phyloP scores from a whole-genome alignment of 1,284 basidiomycete species.

The Microbotryum intermedium region DNA sequence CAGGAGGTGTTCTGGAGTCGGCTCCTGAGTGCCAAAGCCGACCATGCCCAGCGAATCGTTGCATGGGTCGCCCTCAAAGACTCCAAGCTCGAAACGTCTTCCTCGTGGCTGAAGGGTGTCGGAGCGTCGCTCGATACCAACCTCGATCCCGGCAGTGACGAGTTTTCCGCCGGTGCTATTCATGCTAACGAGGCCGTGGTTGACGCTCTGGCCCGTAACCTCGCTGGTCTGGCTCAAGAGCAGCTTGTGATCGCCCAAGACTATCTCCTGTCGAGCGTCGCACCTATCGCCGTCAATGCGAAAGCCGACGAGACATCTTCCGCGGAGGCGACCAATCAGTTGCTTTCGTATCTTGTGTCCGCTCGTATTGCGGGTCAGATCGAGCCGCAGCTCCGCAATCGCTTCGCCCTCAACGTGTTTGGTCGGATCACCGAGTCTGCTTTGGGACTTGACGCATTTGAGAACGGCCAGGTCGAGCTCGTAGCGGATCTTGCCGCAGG shows the following conservation, averaged over 20 bases:
- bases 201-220: constrained; percentile 17
- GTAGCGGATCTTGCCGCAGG: not conserved
- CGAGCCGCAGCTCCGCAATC: constrained; percentile 7
- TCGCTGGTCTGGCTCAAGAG: constrained; percentile 5
- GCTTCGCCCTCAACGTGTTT: constrained; percentile 3
- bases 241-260: not conserved
- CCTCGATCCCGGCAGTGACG: not conserved
- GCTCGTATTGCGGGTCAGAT: constrained; percentile 8
- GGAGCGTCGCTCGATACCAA: not conserved
- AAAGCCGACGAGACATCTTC: not conserved
- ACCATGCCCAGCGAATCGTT: not conserved
- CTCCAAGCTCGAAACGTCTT: constrained; percentile 13
- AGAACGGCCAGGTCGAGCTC: not conserved
- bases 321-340: not conserved
- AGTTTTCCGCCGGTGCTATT: not conserved
- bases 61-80: constrained; percentile 4
- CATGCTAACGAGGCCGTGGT: constrained; percentile 8
- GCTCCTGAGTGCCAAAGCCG: constrained; percentile 59
- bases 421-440: not conserved
- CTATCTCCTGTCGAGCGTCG: constrained; percentile 14
- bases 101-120: constrained; percentile 17
- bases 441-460: constrained; percentile 4
- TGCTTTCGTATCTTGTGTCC: constrained; percentile 12
- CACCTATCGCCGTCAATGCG: too few relatives aligned
- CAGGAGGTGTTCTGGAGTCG: constrained; percentile 59